Percentiles rank a stretch among this genome's conserved stretches.
Conservation (phyloP, 768 basidiomycete genomes). For the Mycena vitilis region DNA sequence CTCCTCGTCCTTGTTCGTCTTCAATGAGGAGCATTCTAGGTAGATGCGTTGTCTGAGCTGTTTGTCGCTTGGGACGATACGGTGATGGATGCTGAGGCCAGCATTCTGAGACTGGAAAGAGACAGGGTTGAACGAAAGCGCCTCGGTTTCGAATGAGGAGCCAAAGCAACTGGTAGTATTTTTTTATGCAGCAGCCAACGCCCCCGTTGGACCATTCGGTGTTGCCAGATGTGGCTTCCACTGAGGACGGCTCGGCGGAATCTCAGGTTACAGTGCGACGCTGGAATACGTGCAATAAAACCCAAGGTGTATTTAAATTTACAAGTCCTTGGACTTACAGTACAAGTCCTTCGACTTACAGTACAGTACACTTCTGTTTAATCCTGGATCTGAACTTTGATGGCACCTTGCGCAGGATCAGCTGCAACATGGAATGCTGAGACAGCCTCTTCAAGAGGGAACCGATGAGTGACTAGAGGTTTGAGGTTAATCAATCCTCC, state of each 20-base stretch:
- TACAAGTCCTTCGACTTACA: slow-evolving; percentile 2
- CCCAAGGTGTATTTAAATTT: not conserved
- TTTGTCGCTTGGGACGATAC: slow-evolving; percentile 90
- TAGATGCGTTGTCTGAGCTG: slow-evolving; percentile 84
- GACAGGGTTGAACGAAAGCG: slow-evolving; percentile 69
- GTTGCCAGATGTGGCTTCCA: not conserved
- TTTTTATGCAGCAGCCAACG: not conserved
- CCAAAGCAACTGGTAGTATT: not conserved
- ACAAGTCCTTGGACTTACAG: not conserved
- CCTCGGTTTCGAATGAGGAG: slow-evolving; percentile 64
- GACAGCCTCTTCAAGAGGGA: slow-evolving; percentile 76
- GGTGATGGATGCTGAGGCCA: slow-evolving; percentile 73
- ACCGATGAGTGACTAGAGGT: slow-evolving; percentile 84
- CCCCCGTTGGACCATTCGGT: not conserved
- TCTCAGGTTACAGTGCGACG: not conserved
- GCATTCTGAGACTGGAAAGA: slow-evolving; percentile 66
- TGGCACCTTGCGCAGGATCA: slow-evolving; percentile 73
- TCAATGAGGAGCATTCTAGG: slow-evolving; percentile 52
- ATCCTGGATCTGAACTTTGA: slow-evolving; percentile 76
- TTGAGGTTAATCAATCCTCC: slow-evolving; percentile 77
- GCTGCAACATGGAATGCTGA: slow-evolving; percentile 85
- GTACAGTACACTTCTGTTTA: slow-evolving; percentile 40
- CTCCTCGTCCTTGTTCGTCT: not conserved
- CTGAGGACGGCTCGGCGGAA: not conserved
- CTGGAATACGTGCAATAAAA: not conserved